Conservation (phyloP, 179 eudicot species). For the Dionaea muscipula region DNA sequence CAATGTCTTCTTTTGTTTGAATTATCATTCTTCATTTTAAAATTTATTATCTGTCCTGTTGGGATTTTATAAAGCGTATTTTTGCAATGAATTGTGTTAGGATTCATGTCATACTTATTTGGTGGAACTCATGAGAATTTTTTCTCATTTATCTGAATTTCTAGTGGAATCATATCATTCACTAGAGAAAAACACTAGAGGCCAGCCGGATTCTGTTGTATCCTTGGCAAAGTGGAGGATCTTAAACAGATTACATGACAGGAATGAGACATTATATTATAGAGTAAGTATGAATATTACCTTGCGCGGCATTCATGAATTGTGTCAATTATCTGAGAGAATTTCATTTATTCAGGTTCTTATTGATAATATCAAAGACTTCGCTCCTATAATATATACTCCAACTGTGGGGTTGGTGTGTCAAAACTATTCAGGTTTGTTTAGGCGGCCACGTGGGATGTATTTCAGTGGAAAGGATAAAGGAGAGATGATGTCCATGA, state of each 20-base stretch:
- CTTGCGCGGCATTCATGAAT: conserved; percentile 3
- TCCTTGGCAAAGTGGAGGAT: conserved; percentile 95
- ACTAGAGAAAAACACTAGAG: conserved; percentile 69
- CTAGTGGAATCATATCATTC: conserved; percentile 87
- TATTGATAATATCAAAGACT: conserved; percentile 84
- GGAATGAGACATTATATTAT: conserved; percentile 92
- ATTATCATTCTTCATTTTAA: too few species aligned
- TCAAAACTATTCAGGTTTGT: conserved; percentile 95
- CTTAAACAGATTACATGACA: conserved; percentile 86
- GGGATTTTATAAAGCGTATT: too few species aligned
- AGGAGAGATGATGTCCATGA: conserved; percentile 99
- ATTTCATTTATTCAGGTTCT: conserved; percentile 55
- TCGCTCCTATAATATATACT: conserved; percentile 97
- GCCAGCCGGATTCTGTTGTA: conserved; percentile 45
- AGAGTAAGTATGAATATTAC: conserved; percentile 46
- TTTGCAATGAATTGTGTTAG: too few species aligned
- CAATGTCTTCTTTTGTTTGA: too few species aligned
- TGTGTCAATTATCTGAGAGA: conserved; percentile 15
- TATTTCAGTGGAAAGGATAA: conserved; percentile 95
- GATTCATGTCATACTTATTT: not conserved
- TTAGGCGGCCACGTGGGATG: conserved; percentile 99
- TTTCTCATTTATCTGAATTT: conserved; percentile 12
- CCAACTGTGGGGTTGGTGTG: conserved; percentile 99
- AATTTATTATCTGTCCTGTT: too few species aligned
- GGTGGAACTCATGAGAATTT: not conserved